Percentiles rank a stretch among this genome's conserved stretches.
Conservation (phyloP, 2,329 filamentous ascomycete genomes). For the Trichoderma endophyticum region DNA sequence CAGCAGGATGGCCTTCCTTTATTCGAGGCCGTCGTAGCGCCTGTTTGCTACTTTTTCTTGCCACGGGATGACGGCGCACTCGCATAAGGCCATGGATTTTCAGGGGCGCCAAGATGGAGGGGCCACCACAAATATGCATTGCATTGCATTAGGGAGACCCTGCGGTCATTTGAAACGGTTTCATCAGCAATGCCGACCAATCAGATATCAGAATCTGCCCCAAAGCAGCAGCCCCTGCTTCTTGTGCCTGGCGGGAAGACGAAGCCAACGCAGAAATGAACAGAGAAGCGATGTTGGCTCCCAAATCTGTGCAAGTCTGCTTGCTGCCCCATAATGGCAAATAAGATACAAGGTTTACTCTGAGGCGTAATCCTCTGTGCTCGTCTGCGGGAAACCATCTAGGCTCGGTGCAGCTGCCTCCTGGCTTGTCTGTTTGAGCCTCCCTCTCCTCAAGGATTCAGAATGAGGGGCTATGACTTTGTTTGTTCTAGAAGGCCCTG, state of each 20-base stretch:
- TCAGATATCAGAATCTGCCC: background rate
- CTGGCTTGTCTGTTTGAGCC: background rate
- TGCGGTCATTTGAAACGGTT: conserved; percentile 18
- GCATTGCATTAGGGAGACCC: conserved; percentile 18
- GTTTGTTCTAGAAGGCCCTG: background rate
- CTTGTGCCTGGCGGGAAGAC: background rate
- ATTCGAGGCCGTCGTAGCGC: background rate
- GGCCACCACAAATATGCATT: background rate
- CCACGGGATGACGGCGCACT: background rate
- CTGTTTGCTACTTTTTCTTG: background rate
- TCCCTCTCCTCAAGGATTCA: background rate
- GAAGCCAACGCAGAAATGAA: conserved; percentile 1
- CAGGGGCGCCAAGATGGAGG: conserved; percentile 13
- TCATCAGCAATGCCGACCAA: conserved; percentile 1
- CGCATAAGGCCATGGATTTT: conserved; percentile 3
- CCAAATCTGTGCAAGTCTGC: background rate
- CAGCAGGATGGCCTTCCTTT: background rate
- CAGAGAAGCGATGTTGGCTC: background rate
- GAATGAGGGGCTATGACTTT: background rate
- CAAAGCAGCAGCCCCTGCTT: conserved; percentile 16
- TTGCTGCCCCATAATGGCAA: background rate
- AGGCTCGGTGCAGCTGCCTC: background rate
- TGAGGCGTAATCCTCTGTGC: background rate
- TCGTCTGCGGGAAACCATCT: background rate
- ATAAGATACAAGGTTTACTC: background rate